Evolutionary conservation across 495 filamentous ascomycete genomes (phyloP).

Genomic region (Aspergillus funiculosus): DNA sequence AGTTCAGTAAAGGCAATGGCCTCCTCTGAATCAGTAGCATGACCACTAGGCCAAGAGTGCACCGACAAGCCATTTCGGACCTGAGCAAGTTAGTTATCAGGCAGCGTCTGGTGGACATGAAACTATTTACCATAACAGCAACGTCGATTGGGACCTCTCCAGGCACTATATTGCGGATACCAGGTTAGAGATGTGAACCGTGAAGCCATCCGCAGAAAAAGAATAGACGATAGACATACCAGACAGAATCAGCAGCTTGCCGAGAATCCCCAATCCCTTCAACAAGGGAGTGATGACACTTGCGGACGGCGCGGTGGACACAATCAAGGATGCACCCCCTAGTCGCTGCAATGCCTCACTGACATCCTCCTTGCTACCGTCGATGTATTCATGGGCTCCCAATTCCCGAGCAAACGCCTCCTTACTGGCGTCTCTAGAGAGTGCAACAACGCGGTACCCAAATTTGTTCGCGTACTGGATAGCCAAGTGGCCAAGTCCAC

Average conservation of each 20-base stretch:
- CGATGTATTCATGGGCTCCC: constrained; percentile 47
- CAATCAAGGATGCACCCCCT: constrained; percentile 57
- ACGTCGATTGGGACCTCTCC: constrained; percentile 23
- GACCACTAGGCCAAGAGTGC: constrained; percentile 57
- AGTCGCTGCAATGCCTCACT: constrained; percentile 47
- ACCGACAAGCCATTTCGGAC: constrained; percentile 46
- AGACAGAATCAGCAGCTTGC: constrained; percentile 57
- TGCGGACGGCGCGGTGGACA: constrained; percentile 57
- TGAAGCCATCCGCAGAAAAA: not conserved
- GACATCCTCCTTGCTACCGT: constrained; percentile 43
- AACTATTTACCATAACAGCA: constrained; percentile 18
- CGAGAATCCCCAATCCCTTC: constrained; percentile 48
- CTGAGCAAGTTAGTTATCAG: not conserved
- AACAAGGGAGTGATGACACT: constrained; percentile 49
- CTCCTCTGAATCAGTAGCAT: constrained; percentile 60
- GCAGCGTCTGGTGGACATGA: not conserved
- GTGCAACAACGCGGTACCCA: constrained; percentile 58
- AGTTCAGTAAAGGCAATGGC: constrained; percentile 55
- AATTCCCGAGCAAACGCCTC: constrained; percentile 50
- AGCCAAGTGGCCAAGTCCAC: constrained; percentile 59
- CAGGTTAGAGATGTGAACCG: not conserved
- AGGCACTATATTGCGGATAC: constrained; percentile 14
- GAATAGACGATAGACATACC: constrained; percentile 13
- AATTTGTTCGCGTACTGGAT: constrained; percentile 59
- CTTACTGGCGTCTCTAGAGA: constrained; percentile 52